Conservation (phyloP, 2,329 filamentous ascomycete genomes). For the Neonectria hederae region DNA sequence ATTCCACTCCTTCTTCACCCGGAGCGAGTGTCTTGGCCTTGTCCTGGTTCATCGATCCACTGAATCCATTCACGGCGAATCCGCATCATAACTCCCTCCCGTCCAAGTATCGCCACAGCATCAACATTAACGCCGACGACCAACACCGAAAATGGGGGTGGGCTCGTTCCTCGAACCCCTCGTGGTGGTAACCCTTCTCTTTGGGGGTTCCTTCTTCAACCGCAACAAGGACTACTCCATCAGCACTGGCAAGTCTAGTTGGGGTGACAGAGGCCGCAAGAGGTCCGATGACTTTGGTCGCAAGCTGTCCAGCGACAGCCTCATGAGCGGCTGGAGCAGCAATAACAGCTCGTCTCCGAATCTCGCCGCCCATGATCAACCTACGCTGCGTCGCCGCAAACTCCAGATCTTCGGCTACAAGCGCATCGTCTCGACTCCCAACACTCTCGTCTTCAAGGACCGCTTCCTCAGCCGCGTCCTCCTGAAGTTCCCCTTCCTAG, state of each 20-base stretch:
- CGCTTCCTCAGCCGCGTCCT: constrained; percentile 60
- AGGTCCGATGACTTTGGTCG: constrained; percentile 43
- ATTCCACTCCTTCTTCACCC: neutral
- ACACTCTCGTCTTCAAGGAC: constrained; percentile 46
- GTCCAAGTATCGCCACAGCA: neutral
- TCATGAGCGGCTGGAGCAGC: constrained; percentile 39
- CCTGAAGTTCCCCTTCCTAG: constrained; percentile 74
- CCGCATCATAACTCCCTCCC: neutral
- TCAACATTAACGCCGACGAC: neutral
- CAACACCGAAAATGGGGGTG: constrained; percentile 46
- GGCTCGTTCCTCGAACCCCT: constrained; percentile 55
- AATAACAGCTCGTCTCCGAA: constrained; percentile 41
- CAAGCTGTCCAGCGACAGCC: constrained; percentile 40
- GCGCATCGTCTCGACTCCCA: constrained; percentile 45
- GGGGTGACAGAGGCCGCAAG: constrained; percentile 39
- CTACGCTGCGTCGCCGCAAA: constrained; percentile 46
- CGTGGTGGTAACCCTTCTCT: constrained; percentile 54
- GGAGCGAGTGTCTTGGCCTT: neutral
- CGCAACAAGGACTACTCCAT: constrained; percentile 52
- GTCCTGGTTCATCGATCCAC: neutral
- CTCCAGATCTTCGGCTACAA: constrained; percentile 47
- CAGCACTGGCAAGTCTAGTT: constrained; percentile 33
- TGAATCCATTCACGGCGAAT: neutral
- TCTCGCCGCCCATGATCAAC: constrained; percentile 41
- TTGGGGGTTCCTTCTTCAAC: constrained; percentile 57